These are phyloP conservation scores for Aspergillus bridgeri DNA, from an alignment of 495 filamentous ascomycete genomes.

Conservation along the genomic window DNA sequence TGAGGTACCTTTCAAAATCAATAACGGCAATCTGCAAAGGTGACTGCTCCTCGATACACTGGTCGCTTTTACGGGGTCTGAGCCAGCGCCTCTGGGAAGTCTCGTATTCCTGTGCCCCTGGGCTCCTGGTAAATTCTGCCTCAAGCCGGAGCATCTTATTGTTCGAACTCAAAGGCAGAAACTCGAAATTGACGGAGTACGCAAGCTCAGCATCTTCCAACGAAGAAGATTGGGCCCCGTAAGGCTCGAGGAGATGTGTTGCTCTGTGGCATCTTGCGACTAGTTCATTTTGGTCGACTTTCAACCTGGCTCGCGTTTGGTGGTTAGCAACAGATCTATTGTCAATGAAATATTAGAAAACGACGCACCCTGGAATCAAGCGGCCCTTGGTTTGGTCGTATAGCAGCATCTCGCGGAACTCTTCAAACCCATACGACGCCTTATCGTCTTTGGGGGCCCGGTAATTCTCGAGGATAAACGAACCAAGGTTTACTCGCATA, in stretches of 20 bases:
- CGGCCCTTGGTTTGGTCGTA: constrained; percentile 35
- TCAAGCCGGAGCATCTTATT: constrained; percentile 36
- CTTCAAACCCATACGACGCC: constrained; percentile 36
- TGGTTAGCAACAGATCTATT: constrained; percentile 1
- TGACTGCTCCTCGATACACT: constrained; percentile 14
- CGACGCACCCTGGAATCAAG: constrained; percentile 37
- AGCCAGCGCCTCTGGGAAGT: constrained; percentile 34
- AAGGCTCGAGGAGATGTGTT: constrained; percentile 44
- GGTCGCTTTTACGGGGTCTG: constrained; percentile 20
- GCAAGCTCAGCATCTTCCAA: constrained; percentile 26
- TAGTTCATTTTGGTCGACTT: constrained; percentile 22
- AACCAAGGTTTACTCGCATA: constrained; percentile 58
- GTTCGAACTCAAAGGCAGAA: constrained; percentile 25
- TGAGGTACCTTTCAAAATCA: constrained; percentile 33
- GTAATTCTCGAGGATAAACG: constrained; percentile 47
- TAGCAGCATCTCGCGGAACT: constrained; percentile 48
- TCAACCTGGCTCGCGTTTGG: constrained; percentile 15
- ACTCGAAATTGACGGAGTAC: constrained; percentile 43
- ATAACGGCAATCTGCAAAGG: constrained; percentile 34
- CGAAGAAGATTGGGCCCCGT: constrained; percentile 33
- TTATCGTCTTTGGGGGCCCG: constrained; percentile 31
- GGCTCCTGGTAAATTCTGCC: constrained; percentile 27
- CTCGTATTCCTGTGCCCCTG: constrained; percentile 27
- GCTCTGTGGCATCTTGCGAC: constrained; percentile 27
- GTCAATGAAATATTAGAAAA: background rate